Evolutionary conservation across 75 land plant species (phyloP).

Genomic region (Pseudotsuga menziesii): DNA sequence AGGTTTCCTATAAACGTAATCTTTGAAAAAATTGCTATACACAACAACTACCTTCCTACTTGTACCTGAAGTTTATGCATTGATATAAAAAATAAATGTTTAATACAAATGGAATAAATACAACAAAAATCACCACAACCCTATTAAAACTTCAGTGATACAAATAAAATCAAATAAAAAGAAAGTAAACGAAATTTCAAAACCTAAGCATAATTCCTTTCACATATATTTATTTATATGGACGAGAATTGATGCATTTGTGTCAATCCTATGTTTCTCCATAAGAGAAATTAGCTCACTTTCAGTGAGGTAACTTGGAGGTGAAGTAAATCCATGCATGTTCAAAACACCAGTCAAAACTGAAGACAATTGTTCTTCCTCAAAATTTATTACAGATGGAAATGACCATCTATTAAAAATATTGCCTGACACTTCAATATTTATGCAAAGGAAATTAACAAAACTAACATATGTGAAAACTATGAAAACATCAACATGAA

Average conservation of each 20-base stretch:
- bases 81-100: not conserved
- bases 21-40: no score
- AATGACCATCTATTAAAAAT: no score
- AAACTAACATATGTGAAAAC: not conserved
- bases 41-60: slow-evolving; percentile 61
- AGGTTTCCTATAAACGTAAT: no score
- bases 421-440: not conserved
- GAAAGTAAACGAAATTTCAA: not conserved
- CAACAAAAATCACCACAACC: not conserved
- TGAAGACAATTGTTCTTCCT: no score
- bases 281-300: slow-evolving; percentile 94
- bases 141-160: not conserved
- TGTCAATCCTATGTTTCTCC: slow-evolving; percentile 98
- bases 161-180: not conserved
- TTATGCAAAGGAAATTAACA: not conserved
- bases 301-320: slow-evolving; percentile 89
- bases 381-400: no score
- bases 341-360: no score
- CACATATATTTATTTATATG: slow-evolving; percentile 98
- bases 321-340: no score
- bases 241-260: slow-evolving; percentile 96
- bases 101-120: not conserved
- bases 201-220: slow-evolving; percentile 96
- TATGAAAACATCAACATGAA: not conserved
- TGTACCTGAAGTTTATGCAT: slow-evolving; percentile 53